Conservation (phyloP, 2,329 filamentous ascomycete species). For the Colletotrichum sp. region DNA sequence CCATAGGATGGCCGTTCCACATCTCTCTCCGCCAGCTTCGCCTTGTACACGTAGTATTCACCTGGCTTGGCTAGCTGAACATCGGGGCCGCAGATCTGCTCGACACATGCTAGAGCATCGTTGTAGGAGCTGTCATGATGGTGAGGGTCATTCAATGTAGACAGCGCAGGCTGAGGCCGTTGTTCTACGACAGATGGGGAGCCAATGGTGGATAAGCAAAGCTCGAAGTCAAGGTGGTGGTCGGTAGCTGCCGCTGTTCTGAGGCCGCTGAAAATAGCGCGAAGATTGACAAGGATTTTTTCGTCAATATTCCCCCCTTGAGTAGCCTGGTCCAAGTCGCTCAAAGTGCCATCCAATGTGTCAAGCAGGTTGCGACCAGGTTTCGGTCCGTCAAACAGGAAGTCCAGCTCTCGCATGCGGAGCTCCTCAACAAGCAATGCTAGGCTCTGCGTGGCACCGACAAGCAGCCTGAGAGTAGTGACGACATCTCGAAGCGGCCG, state of each 20-base stretch:
- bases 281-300: neutral
- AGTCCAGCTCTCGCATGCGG: neutral
- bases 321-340: neutral
- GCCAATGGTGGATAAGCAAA: neutral
- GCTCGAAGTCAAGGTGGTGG: neutral
- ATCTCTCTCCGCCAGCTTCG: neutral
- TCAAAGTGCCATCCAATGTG: neutral
- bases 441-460: neutral
- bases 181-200: neutral
- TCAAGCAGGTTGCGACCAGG: neutral
- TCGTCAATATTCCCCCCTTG: neutral
- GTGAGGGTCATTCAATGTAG: too few species aligned
- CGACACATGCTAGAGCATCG: neutral
- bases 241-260: neutral
- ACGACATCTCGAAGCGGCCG: neutral
- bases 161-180: neutral
- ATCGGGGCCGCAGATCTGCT: neutral
- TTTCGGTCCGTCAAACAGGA: neutral
- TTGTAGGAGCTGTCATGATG: neutral
- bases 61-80: neutral
- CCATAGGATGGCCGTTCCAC: neutral
- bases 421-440: neutral
- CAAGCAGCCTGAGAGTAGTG: neutral
- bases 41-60: neutral
- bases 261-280: neutral